Percentiles rank a stretch among this genome's conserved stretches.
Conservation (phyloP, 306 rosid genomes). For the Dryas alaskensis region DNA sequence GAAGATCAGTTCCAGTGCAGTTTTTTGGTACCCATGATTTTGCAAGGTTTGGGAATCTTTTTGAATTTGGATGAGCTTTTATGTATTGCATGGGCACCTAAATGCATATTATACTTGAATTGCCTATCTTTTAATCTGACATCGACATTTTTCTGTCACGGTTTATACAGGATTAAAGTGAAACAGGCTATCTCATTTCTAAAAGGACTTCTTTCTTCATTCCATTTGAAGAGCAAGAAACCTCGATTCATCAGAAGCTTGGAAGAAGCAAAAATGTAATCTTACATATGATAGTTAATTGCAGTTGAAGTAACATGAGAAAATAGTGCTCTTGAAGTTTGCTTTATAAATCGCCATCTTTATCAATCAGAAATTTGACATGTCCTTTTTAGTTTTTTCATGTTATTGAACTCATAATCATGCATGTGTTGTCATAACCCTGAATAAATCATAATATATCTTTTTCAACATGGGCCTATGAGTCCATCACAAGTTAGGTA, state of each 20-base stretch:
- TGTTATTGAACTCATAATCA: not conserved
- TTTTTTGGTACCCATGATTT: constrained; percentile 98
- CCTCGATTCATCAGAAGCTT: constrained; percentile 65
- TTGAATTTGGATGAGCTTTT: constrained; percentile 24
- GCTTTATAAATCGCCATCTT: not conserved
- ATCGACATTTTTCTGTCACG: constrained; percentile 5
- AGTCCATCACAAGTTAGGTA: constrained; percentile 2
- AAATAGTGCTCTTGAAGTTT: not conserved
- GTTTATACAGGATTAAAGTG: constrained; percentile 65
- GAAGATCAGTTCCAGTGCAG: constrained; percentile 86
- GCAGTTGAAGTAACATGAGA: not conserved
- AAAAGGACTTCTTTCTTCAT: constrained; percentile 80
- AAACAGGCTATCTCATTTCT: constrained; percentile 84
- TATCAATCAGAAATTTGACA: not conserved
- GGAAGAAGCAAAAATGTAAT: constrained; percentile 96
- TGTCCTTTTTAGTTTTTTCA: not conserved
- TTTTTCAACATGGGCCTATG: not conserved
- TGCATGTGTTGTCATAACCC: not conserved
- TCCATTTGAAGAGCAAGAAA: constrained; percentile 88
- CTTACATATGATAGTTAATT: not conserved
- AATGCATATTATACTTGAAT: not conserved
- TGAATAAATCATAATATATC: not conserved
- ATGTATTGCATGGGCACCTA: constrained; percentile 14
- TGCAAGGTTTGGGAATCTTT: constrained; percentile 68
- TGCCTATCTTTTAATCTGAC: constrained; percentile 17